Percentiles rank a stretch among this genome's conserved stretches.
Conservation (phyloP, 306 rosid genomes). For the Trifolium repens region DNA sequence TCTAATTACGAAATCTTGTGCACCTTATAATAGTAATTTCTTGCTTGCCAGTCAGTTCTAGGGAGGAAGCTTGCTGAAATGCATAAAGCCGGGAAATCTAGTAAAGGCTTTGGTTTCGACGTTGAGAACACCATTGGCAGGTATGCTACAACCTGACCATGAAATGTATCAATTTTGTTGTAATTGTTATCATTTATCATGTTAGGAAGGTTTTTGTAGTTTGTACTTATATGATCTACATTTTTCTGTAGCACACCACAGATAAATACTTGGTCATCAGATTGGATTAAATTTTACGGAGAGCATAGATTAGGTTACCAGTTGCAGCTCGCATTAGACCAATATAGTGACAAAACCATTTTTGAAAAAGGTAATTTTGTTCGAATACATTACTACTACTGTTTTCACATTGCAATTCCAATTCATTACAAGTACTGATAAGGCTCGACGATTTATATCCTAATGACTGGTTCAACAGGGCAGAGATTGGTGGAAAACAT, state of each 20-base stretch:
- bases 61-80: conserved; percentile 94
- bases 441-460: neutral
- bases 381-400: conserved; percentile 2
- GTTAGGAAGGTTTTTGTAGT: neutral
- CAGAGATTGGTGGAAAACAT: conserved; percentile 78
- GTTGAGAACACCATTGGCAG: conserved; percentile 93
- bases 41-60: conserved; percentile 66
- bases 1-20: conserved; percentile 24
- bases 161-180: conserved; percentile 18
- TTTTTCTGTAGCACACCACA: conserved; percentile 78
- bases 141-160: conserved; percentile 44
- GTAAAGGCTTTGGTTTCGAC: conserved; percentile 84
- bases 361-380: conserved; percentile 73
- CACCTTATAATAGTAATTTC: conserved; percentile 20
- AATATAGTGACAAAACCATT: conserved; percentile 65
- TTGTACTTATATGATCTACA: conserved; percentile 8
- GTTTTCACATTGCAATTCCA: conserved; percentile 14
- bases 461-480: conserved; percentile 53
- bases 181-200: neutral
- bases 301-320: conserved; percentile 88
- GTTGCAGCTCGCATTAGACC: conserved; percentile 71
- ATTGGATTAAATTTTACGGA: conserved; percentile 90
- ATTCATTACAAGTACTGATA: neutral
- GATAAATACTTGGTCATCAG: conserved; percentile 86
- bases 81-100: conserved; percentile 88